These are phyloP conservation scores for Cyclaneusma minus DNA, from an alignment of 2,329 filamentous ascomycete species.

Conservation along the genomic window DNA sequence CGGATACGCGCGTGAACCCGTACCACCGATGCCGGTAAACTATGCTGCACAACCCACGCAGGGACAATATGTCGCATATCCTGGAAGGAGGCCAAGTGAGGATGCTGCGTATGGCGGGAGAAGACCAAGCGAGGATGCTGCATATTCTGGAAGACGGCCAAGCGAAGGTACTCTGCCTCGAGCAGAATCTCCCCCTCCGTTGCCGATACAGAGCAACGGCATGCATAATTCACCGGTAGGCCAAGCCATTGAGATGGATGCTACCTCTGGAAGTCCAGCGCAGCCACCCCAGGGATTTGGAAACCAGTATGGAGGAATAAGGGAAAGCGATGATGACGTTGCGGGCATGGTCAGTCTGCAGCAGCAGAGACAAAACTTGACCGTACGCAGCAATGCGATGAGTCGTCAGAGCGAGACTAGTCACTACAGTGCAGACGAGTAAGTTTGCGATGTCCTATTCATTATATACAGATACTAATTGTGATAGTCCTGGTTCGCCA, in stretches of 20 bases:
- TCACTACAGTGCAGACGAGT: conserved; percentile 61
- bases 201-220: conserved; percentile 27
- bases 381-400: conserved; percentile 24
- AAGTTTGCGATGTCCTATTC: conserved; percentile 30
- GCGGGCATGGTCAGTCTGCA: conserved; percentile 60
- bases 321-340: conserved; percentile 56
- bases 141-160: too few species aligned
- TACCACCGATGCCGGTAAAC: not conserved
- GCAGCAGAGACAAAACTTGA: conserved; percentile 36
- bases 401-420: conserved; percentile 51
- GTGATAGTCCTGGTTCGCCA: too few species aligned
- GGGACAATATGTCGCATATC: conserved; percentile 10
- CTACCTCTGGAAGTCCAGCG: conserved; percentile 37
- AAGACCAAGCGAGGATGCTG: too few species aligned
- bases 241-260: conserved; percentile 70
- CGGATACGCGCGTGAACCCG: conserved; percentile 8
- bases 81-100: conserved; percentile 8
- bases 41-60: not conserved
- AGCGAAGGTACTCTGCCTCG: conserved; percentile 37
- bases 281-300: conserved; percentile 24
- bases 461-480: too few species aligned
- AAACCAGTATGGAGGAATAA: conserved; percentile 27
- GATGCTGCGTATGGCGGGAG: too few species aligned
- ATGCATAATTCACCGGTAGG: conserved; percentile 35
- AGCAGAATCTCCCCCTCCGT: conserved; percentile 48